These are phyloP conservation scores for Trichocladium uniseriatum DNA, from an alignment of 495 filamentous ascomycete species.

Conservation along the genomic window DNA sequence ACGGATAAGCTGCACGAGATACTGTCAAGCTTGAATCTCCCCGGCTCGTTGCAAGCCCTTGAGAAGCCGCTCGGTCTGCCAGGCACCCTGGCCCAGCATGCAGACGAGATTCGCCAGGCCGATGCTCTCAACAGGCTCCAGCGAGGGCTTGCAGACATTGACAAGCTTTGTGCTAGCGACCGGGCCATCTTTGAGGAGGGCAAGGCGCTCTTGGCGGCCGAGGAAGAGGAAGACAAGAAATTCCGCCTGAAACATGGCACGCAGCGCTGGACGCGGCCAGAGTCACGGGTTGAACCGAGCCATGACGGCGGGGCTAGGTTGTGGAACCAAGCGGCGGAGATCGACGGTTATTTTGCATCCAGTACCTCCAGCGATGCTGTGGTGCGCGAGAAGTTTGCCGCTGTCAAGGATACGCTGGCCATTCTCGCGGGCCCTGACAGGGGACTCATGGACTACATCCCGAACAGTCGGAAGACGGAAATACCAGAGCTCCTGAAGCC, in stretches of 20 bases:
- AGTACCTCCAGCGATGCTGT: conserved; percentile 75
- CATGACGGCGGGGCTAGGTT: conserved; percentile 61
- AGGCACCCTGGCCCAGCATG: conserved; percentile 71
- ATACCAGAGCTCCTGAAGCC: conserved; percentile 73
- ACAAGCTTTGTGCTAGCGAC: conserved; percentile 73
- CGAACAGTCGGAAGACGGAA: conserved; percentile 65
- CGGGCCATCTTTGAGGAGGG: conserved; percentile 71
- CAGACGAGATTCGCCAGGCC: conserved; percentile 91
- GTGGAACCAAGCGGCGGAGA: conserved; percentile 65
- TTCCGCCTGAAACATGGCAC: conserved; percentile 77
- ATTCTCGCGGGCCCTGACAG: conserved; percentile 70
- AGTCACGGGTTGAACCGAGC: conserved; percentile 43
- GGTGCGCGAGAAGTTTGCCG: conserved; percentile 67
- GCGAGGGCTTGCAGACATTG: conserved; percentile 72
- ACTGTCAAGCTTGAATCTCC: conserved; percentile 75
- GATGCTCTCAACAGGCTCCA: conserved; percentile 69
- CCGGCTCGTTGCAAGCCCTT: conserved; percentile 85
- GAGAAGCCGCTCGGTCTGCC: conserved; percentile 94
- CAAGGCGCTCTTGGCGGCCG: conserved; percentile 60
- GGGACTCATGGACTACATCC: conserved; percentile 78
- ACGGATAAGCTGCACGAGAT: conserved; percentile 74
- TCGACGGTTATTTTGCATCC: conserved; percentile 78
- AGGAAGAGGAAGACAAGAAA: conserved; percentile 72
- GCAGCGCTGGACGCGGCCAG: conserved; percentile 66
- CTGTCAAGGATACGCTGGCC: conserved; percentile 62